Evolutionary conservation across 495 filamentous ascomycete species (phyloP), one percentile per base, ranked within the genome.

Genomic region (Daldinia bambusicola): DNA sequence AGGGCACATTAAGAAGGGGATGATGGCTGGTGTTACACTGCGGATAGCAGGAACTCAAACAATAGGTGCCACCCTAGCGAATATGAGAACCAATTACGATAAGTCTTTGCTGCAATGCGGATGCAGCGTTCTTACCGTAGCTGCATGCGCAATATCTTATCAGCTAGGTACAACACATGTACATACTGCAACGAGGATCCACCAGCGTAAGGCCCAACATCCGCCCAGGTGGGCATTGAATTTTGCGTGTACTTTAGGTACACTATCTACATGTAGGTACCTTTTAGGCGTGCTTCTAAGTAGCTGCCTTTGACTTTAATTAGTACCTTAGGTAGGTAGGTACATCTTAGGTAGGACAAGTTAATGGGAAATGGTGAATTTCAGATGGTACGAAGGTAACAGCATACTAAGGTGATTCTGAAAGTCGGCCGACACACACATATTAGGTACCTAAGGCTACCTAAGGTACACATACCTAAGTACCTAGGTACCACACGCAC

Each of bases 91-190:
- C 61, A 70, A 70, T 70, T 30, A 60, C 13, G n/a, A 4, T 59
- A 36, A 36, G 7, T 45, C 18, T 16, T 22, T 48, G 2, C 20
- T 20, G 32, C 18, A 37, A 48, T 16, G 6, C 14, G 30, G 53
- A 60, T 30, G 56, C 26, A 70, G 45, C 30, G 43, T 55, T 55
- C 52, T 53, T 64, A 16, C 55, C 61, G 45, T 63, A 45, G 40
- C 61, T 55, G 61, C 32, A 60, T 70, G 55, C 67, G 67, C 37
- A 22, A 64, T 65, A 64, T 61, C 61, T 70, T 70, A 65, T 70
- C 67, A 65, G 62, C 57, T 70, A 32, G 12, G 40, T 58, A 60
- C 50, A 61, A 45, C 26, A 57, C 13, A 40, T 58, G 32, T 41
- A 58, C 52, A 30, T 58, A 41, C 52, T 38, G 31, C 22, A 65